phyloP scores from a whole-genome alignment of 2,329 filamentous ascomycete genomes.

The Aurifilum marmelostoma region DNA sequence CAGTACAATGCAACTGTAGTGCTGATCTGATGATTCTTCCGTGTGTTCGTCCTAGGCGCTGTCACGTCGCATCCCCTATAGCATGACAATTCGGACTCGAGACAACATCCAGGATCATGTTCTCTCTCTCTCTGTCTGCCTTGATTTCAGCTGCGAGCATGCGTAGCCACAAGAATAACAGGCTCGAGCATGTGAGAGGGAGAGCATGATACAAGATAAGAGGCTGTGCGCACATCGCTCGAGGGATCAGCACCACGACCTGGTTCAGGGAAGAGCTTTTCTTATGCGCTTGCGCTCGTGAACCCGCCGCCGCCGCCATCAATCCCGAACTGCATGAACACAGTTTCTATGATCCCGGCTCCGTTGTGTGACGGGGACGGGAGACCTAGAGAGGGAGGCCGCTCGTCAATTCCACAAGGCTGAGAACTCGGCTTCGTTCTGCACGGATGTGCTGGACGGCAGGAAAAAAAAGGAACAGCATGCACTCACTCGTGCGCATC shows the following conservation, averaged over 20 bases:
- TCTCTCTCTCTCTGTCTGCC: not conserved
- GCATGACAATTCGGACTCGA: conserved; percentile 3
- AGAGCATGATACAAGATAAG: not conserved
- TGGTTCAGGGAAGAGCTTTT: no score
- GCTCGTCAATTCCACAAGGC: not conserved
- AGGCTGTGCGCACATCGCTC: not conserved
- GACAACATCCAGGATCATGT: not conserved
- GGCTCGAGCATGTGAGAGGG: no score
- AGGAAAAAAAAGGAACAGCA: not conserved
- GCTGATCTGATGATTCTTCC: no score
- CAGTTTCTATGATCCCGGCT: not conserved
- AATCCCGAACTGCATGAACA: not conserved
- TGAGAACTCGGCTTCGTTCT: not conserved
- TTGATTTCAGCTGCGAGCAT: not conserved
- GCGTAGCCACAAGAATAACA: no score
- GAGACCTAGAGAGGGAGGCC: not conserved
- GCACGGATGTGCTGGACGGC: no score
- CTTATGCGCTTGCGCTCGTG: not conserved
- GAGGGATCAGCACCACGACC: no score
- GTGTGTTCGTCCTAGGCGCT: not conserved
- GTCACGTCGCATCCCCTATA: not conserved
- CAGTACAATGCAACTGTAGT: not conserved
- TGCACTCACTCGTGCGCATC: not conserved
- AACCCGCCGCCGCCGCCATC: not conserved
- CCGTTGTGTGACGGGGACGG: not conserved